Percentiles rank a stretch among this genome's conserved stretches.
Conservation (phyloP, 202 grass and related monocot species). For the Cymbopogon flexuosus region DNA sequence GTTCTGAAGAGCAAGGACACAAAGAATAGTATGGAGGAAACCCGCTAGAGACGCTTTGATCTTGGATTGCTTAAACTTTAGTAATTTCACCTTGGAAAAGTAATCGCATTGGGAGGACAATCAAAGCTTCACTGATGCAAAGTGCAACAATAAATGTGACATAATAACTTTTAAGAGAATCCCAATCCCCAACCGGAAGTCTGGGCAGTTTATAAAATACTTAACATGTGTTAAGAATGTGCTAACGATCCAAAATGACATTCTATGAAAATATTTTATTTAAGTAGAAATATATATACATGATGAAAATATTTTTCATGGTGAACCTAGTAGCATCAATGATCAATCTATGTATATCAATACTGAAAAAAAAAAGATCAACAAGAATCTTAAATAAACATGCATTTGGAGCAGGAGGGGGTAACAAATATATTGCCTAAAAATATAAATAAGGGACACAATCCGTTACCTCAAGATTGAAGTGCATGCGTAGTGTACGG, state of each 20-base stretch:
- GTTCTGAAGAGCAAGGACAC: not conserved
- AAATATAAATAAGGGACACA: not conserved
- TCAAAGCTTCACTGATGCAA: not conserved
- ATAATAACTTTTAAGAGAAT: not conserved
- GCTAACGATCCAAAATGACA: slow-evolving; percentile 3
- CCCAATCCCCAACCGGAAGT: not conserved
- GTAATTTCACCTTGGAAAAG: not conserved
- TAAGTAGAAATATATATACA: not conserved
- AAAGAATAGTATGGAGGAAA: not conserved
- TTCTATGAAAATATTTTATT: not conserved
- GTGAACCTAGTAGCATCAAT: not conserved
- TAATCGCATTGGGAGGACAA: not conserved
- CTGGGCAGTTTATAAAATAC: slow-evolving; percentile 9
- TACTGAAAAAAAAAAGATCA: not conserved
- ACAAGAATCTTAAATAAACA: not conserved
- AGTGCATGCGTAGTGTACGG: slow-evolving; percentile 79
- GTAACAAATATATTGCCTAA: slow-evolving; percentile 9
- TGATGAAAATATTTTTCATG: not conserved
- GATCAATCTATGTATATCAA: not conserved
- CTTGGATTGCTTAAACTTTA: not conserved
- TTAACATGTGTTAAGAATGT: slow-evolving; percentile 3
- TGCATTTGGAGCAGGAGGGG: not conserved
- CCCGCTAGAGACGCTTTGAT: not conserved
- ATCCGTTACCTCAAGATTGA: slow-evolving; percentile 65
- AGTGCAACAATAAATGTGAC: not conserved